Evolutionary conservation across 129 eudicot species (phyloP), one percentile per base, ranked within the genome.

Genomic region (Dittrichia graveolens): DNA sequence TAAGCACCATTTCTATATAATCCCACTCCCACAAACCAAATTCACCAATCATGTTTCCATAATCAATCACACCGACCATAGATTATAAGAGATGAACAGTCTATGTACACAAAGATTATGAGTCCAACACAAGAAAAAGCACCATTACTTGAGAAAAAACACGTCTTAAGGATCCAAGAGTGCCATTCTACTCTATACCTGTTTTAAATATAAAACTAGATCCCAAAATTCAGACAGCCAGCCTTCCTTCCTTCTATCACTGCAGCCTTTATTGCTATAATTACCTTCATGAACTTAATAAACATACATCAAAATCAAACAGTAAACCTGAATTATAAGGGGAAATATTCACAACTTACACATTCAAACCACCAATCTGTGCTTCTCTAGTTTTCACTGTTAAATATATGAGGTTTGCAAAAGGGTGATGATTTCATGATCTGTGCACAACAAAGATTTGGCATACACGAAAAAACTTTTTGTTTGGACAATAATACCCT

Each of bases 211-310:
- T 10, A 57, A 57, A 71, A 71, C 41, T 18, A n/a, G 15, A 44
- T 16, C 42, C 42, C 60, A 8, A 70, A 70, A 54, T 53, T 12
- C 14, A 55, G 65, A 41, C 14, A 18, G 14, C 48, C 4, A 12
- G 67, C 34, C 60, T 46, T 12, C 47, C 46, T 39, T 24, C 34
- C 60, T 46, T 12, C 47, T 60, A 49, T 24, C 31, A 0, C 62
- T 73, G 71, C 19, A 57, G n/a, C 75, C 56, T 3, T 71, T 43
- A 57, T 57, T 57, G 34, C 76, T 57, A 56, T 41, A 40, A 42
- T 11, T 14, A 12, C 12, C 75, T 73, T 47, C 50, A 73, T 73
- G 47, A 14, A 9, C 5, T 35, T 37, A 55, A 57, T 34, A 16
- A 8, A 71, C 57, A 44, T 7, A 24, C 15, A 57, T 73, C 45